Percentiles rank a stretch among this genome's conserved stretches.
phyloP scores from a whole-genome alignment of 164 flowering plant species.

The Kingdonia uniflora region DNA sequence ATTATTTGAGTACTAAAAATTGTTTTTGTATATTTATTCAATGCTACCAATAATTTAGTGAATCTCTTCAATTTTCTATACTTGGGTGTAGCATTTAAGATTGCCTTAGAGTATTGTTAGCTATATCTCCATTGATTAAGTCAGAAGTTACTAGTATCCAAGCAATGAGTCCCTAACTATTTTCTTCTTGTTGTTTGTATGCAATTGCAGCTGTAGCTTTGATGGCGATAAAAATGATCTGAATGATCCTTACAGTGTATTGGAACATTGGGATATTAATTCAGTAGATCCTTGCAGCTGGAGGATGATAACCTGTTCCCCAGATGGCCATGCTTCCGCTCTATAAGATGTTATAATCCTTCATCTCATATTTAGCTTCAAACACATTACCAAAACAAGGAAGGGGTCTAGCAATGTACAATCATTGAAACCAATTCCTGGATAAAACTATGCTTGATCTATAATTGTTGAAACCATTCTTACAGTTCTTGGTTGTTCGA shows the following conservation, averaged over 20 bases:
- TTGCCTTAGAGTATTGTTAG: too few relatives aligned
- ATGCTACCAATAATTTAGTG: too few relatives aligned
- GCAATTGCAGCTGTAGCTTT: constrained; percentile 71
- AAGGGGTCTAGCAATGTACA: neutral
- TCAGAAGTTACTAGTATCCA: too few relatives aligned
- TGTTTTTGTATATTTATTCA: too few relatives aligned
- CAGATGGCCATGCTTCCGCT: constrained; percentile 70
- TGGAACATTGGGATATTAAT: constrained; percentile 87
- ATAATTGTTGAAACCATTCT: neutral
- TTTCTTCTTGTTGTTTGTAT: neutral
- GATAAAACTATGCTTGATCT: too few relatives aligned
- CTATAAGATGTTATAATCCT: constrained; percentile 41
- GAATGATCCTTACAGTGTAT: constrained; percentile 68
- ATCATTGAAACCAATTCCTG: neutral
- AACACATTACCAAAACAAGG: neutral
- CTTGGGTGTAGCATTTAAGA: too few relatives aligned
- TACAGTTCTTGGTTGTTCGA: neutral
- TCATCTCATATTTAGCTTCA: neutral
- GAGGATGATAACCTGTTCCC: constrained; percentile 89
- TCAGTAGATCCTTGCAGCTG: constrained; percentile 99
- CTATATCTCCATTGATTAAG: too few relatives aligned
- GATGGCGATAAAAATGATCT: constrained; percentile 59
- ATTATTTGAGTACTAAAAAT: too few relatives aligned
- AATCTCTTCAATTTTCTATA: too few relatives aligned
- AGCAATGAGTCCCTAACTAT: too few relatives aligned